Evolutionary conservation across 352 stramenopile species (phyloP).

Genomic region (Pythium guiyangense): DNA sequence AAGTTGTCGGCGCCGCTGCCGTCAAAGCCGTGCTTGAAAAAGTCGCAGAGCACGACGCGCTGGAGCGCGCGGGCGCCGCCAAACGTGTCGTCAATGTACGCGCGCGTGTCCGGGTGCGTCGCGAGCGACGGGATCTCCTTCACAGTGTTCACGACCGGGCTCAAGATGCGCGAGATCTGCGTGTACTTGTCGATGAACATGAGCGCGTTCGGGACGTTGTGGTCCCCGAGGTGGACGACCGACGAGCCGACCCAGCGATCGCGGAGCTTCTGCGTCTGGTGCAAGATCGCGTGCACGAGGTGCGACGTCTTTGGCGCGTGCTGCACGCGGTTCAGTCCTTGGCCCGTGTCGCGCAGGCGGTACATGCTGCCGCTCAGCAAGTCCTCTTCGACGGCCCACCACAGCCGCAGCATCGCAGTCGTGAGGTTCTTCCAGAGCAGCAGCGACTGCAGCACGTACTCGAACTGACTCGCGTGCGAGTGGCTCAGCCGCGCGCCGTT

Average conservation of each 20-base stretch:
- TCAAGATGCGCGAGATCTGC: conserved; percentile 78
- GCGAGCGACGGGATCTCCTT: conserved; percentile 41
- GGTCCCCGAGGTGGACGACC: conserved; percentile 92
- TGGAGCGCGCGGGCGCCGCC: conserved; percentile 78
- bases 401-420: conserved; percentile 50
- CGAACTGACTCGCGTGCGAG: conserved; percentile 50
- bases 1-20: conserved; percentile 94
- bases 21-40: conserved; percentile 96
- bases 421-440: conserved; percentile 65
- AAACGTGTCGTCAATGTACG: conserved; percentile 84
- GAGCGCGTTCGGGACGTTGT: conserved; percentile 96
- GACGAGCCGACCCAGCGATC: conserved; percentile 81
- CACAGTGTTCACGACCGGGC: conserved; percentile 55
- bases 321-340: conserved; percentile 67
- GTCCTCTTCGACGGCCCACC: conserved; percentile 63
- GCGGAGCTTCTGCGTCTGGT: conserved; percentile 38
- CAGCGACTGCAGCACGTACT: conserved; percentile 66
- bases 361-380: conserved; percentile 49
- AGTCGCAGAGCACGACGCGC: conserved; percentile 92
- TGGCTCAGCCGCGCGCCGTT: conserved; percentile 59
- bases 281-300: conserved; percentile 45
- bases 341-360: conserved; percentile 54
- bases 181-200: conserved; percentile 99
- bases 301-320: conserved; percentile 52
- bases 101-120: conserved; percentile 32